Evolutionary conservation across 2,329 filamentous ascomycete genomes (phyloP), one percentile per base, ranked within the genome.

Genomic region (Alternaria panax): DNA sequence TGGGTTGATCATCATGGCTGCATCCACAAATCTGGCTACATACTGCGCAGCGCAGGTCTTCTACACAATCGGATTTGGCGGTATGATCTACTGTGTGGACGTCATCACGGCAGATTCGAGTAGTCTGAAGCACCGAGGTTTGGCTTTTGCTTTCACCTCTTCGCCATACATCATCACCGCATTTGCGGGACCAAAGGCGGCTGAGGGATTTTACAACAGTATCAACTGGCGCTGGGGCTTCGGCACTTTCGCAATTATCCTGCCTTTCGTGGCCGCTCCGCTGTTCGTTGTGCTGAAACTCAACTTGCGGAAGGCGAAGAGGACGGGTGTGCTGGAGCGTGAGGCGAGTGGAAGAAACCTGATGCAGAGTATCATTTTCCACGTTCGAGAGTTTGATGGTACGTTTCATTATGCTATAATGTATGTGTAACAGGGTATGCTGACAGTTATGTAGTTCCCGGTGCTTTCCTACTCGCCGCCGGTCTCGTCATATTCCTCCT

Each of bases 401-500:
- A 18, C 28, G 27, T 47, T 0, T 22, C 12, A 16, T 2, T 2
- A 12, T 16, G 7, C 27, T 3, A 0, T 9, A 0, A 18, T 5
- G n/a, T 14, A 16, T 22, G 4, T 0, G 18, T 1, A 47, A 3
- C 1, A 9, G 22, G 1, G 6, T 7, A 32, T 20, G 27, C 43
- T 47, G 27, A 47, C 18, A 47, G 12, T 25, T 22, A 12, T 16
- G 1, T 14, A 47, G 68, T 86, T 1, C 47, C 86, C 9, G 88
- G 89, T 16, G 78, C 89, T n/a, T 52, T 90, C 9, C 78, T 91
- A 2, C 80, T 90, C 46, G 81, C 84, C 1, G 80, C 77, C 2
- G 89, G 88, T 3, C 82, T 90, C 59, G 80, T 84, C 0, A 76
- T 91, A 12, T 86, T 92, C 69, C 80, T 92, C n/a, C 83, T 92